Evolutionary conservation across 805 yeast genomes (phyloP), one percentile per base, ranked within the genome.

Genomic region (Candida alai): DNA sequence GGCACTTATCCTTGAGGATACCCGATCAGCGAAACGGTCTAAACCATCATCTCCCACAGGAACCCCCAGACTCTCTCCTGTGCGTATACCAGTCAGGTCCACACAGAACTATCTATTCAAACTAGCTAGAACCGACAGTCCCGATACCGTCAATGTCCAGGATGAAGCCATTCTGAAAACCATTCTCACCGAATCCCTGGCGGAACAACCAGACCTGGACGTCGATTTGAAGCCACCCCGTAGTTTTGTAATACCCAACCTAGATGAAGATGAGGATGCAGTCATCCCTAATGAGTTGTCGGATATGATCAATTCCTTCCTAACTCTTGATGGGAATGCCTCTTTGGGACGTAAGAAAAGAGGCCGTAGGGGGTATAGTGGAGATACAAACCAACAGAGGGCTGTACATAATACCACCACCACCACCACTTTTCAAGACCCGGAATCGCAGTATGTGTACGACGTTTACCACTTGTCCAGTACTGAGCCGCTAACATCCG

Each of bases 361-460:
- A 30, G 12, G 36, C 31, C 13, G 17, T 12, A n/a, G 38, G 35
- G 19, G 36, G 10, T 7, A 12, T 17, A 15, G 19, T 11, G 12
- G 19, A 15, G 10, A 26, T 17, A 13, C 7, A 16, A 9, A 7
- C 10, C 22, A 28, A 11, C 22, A 5, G 5, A 10, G 8, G 3
- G 9, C 30, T 6, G 16, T 16, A 7, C 19, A 26, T 22, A 36
- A 19, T 16, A 32, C 18, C 3, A 13, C 25, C 6, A 35, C 30
- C 4, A 21, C 12, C 8, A 21, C 37, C 6, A 36, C 22, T 3
- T 11, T 28, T 13, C 21, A 19, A 11, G 39, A 30, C 3, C 35
- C 31, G 12, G 43, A 40, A 10, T 62, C 73, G n/a, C 95, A 85
- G 28, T 90, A 86, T 47, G 97, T 90, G 13, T 90, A 87, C 51